Evolutionary conservation across 2,329 filamentous ascomycete genomes (phyloP).

Genomic region (Xenosphaeropsis pyriputrescens): DNA sequence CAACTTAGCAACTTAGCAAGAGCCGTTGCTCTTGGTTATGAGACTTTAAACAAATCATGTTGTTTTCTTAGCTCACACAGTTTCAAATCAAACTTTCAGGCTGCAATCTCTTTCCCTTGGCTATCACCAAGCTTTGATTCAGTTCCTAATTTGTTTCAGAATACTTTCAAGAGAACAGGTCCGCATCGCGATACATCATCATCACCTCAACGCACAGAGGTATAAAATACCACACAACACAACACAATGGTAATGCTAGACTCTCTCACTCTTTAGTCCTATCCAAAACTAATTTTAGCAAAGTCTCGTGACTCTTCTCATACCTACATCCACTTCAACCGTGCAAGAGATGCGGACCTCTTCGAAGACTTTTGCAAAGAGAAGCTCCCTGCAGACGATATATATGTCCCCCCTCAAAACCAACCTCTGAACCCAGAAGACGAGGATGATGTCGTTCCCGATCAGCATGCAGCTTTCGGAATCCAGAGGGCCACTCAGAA

Average conservation of each 20-base stretch:
- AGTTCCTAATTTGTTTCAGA: too few relatives aligned
- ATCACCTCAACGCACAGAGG: too few relatives aligned
- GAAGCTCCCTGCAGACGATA: conserved; percentile 60
- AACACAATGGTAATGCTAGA: background rate
- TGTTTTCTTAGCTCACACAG: too few relatives aligned
- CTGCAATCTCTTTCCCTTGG: too few relatives aligned
- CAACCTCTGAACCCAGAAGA: conserved; percentile 79
- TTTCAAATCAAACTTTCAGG: too few relatives aligned
- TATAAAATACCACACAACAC: background rate
- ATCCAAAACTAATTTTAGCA: background rate
- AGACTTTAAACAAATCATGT: too few relatives aligned
- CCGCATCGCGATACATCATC: too few relatives aligned
- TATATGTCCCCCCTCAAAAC: conserved; percentile 66
- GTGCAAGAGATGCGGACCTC: conserved; percentile 58
- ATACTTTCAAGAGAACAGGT: too few relatives aligned
- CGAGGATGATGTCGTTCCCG: conserved; percentile 76
- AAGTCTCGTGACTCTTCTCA: conserved; percentile 54
- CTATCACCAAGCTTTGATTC: too few relatives aligned
- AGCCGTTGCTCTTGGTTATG: too few relatives aligned
- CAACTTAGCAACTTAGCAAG: too few relatives aligned
- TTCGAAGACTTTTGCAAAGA: conserved; percentile 66
- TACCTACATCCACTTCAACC: conserved; percentile 64
- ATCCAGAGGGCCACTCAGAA: conserved; percentile 69
- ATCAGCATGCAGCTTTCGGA: conserved; percentile 78
- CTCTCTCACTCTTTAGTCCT: background rate